A percentile compares a stretch with the other conserved stretches of the same genome.
These are phyloP conservation scores for Nigrospora sphaerica DNA, from an alignment of 2,329 filamentous ascomycete species.

Conservation along the genomic window DNA sequence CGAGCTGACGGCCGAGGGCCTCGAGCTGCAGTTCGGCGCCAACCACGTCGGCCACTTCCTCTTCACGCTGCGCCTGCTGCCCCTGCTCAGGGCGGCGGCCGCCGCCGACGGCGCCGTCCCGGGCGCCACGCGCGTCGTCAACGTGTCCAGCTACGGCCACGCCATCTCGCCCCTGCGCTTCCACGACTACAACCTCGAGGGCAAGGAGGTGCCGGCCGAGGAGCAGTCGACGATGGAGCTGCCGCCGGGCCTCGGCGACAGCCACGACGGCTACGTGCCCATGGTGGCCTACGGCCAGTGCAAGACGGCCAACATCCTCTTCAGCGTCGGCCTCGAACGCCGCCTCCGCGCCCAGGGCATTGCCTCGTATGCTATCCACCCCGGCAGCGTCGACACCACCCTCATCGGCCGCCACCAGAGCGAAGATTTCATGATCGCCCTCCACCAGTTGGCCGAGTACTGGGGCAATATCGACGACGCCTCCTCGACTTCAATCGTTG, in stretches of 20 bases:
- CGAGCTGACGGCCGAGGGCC: conserved; percentile 31
- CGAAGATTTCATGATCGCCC: conserved; percentile 19
- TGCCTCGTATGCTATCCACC: conserved; percentile 32
- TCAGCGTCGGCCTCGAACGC: conserved; percentile 30
- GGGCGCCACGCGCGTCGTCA: conserved; percentile 28
- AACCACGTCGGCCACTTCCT: conserved; percentile 31
- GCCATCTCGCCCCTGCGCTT: conserved; percentile 33
- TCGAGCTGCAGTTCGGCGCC: conserved; percentile 34
- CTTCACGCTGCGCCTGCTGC: conserved; percentile 29
- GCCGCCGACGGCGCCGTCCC: conserved; percentile 18
- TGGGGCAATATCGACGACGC: conserved; percentile 26
- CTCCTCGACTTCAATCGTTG: conserved; percentile 25
- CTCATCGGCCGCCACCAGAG: conserved; percentile 26
- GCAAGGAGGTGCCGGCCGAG: conserved; percentile 26
- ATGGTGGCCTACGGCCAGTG: conserved; percentile 41
- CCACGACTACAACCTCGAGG: conserved; percentile 35
- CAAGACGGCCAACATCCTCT: conserved; percentile 44
- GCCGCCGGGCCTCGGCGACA: conserved; percentile 19
- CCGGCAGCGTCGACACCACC: conserved; percentile 30
- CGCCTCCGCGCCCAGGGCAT: conserved; percentile 24
- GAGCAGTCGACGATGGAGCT: conserved; percentile 21
- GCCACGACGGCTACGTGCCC: conserved; percentile 27
- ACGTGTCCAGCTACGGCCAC: conserved; percentile 34
- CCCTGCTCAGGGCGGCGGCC: conserved; percentile 22
- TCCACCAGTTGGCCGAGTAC: conserved; percentile 16